phyloP scores from a whole-genome alignment of 129 eudicot genomes.

The Mikania micrantha region DNA sequence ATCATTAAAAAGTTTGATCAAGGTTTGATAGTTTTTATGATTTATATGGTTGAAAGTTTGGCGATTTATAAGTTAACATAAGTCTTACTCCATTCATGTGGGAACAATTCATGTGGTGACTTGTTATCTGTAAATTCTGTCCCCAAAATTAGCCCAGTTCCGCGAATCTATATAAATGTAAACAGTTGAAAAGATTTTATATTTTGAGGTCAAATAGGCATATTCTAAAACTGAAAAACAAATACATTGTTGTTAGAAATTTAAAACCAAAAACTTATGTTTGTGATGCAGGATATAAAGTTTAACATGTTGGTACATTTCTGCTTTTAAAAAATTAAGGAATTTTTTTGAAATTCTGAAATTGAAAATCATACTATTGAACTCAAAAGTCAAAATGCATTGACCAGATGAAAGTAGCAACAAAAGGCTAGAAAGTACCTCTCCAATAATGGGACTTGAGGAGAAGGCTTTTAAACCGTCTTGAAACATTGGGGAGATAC shows the following conservation, averaged over 20 bases:
- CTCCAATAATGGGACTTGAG: slow-evolving; percentile 68
- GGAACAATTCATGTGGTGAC: slow-evolving; percentile 65
- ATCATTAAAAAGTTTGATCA: not conserved
- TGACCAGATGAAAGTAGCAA: not conserved
- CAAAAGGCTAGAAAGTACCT: slow-evolving; percentile 34
- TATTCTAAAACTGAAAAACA: not conserved
- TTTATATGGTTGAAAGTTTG: not conserved
- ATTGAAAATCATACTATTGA: not conserved
- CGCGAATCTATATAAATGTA: slow-evolving; percentile 49
- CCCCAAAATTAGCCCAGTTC: slow-evolving; percentile 62
- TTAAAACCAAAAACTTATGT: too few relatives aligned
- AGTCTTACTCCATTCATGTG: slow-evolving; percentile 74
- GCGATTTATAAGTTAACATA: not conserved
- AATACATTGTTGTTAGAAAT: too few relatives aligned
- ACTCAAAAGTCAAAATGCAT: not conserved
- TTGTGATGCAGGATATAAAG: not conserved
- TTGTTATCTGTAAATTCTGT: slow-evolving; percentile 75
- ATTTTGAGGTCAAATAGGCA: not conserved
- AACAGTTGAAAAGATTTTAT: not conserved
- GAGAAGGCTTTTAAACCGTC: slow-evolving; percentile 60
- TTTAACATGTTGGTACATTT: not conserved
- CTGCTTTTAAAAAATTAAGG: not conserved
- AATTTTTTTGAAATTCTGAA: not conserved
- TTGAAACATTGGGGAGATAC: slow-evolving; percentile 66
- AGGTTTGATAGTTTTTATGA: slow-evolving; percentile 1